Evolutionary conservation across 2,329 filamentous ascomycete genomes (phyloP).

Genomic region (Fusarium austroafricanum): DNA sequence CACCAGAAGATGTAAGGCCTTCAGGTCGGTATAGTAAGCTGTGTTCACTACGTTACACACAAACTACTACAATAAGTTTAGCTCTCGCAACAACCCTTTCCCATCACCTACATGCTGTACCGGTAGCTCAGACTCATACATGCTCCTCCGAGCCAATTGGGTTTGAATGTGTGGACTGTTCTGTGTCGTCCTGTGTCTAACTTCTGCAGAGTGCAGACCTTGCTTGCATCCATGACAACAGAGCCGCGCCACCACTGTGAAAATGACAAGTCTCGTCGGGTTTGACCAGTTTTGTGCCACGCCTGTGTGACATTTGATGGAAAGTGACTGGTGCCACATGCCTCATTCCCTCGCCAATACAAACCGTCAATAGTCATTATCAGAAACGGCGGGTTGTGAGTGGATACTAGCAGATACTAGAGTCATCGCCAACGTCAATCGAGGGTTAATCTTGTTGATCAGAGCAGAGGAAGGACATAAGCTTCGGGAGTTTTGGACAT

Average conservation of each 20-base stretch:
- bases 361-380: not conserved
- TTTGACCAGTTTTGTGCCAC: conserved; percentile 24
- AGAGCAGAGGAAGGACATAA: not conserved
- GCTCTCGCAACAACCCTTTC: conserved; percentile 30
- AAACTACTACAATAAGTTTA: conserved; percentile 21
- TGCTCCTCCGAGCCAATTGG: conserved; percentile 14
- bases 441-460: not conserved
- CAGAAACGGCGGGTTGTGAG: not conserved
- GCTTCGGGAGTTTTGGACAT: not conserved
- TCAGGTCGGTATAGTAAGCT: too few relatives aligned
- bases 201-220: conserved; percentile 1
- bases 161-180: conserved; percentile 2
- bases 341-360: not conserved
- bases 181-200: not conserved
- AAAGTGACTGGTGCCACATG: conserved; percentile 37
- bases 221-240: conserved; percentile 18
- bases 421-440: not conserved
- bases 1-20: too few relatives aligned
- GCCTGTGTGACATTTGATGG: conserved; percentile 20
- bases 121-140: conserved; percentile 1
- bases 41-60: not conserved
- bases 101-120: conserved; percentile 10
- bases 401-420: not conserved
- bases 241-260: conserved; percentile 29
- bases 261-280: conserved; percentile 7